Base-by-base conservation (phyloP, 2,329 filamentous ascomycete genomes). In the Curvularia sp. region DNA sequence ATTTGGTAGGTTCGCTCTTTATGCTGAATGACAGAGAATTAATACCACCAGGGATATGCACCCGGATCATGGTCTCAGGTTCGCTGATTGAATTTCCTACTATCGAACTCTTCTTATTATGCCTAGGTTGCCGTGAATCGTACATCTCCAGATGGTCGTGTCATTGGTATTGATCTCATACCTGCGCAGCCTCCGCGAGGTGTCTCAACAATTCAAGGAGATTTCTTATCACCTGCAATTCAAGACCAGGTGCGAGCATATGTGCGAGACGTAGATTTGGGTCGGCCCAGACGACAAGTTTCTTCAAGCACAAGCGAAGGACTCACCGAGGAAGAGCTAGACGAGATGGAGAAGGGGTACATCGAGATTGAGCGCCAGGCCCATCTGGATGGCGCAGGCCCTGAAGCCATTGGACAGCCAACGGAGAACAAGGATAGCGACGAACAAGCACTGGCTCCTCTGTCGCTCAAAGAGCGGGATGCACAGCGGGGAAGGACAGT, bases 81-180 rank as follows among this genome's bases (percentile, higher is more conserved):
- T 39, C 60, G 63, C 43, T n/a, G 47, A 41, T 26, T 57, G 9
- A 22, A 44, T 31, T 8, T 31, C 31, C 41, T 31, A n/a, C 30
- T 26, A 20, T 18, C 9, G 31, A 8, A 49, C 35, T 33, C 13
- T n/a, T 43, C 51, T 59, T 58, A 57, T n/a, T 13, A 4, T 15
- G 18, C 50, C 39, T 71, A 96, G 88, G 92, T 98, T 35, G 95
- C 95, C 18, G 81, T 90, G 33, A 89, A 92, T 60, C 85, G 88
- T 52, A 96, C 92, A 4, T 84, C 85, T 60, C 93, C 93, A 0
- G 79, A 85, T 46, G 93, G 93, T 8, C 86, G 89, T 43, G 88
- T 99, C 12, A 82, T 99, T 28, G 96, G 95, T 10, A 94, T 99
- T 70, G 95, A 99, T 75, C 85, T 99, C 51, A 92, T 99, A 64